Conservation (phyloP, 1,284 basidiomycete genomes). For the Cronartium quercuum region DNA sequence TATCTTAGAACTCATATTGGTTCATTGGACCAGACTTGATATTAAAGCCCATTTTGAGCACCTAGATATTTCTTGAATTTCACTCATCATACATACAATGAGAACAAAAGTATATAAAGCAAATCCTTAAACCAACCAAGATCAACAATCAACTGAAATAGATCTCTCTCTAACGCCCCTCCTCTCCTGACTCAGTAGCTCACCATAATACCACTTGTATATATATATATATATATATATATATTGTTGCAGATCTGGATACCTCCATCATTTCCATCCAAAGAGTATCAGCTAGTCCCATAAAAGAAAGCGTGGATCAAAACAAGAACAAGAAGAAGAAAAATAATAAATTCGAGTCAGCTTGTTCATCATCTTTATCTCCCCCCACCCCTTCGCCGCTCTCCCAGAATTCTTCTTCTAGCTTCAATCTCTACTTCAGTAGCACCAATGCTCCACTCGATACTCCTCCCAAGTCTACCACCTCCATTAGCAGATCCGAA, state of each 20-base stretch:
- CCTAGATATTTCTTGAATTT: too few relatives aligned
- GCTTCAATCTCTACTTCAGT: constrained; percentile 28
- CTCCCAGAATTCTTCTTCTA: constrained; percentile 6
- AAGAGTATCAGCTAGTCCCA: neutral
- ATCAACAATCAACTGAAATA: too few relatives aligned
- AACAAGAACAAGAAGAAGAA: neutral
- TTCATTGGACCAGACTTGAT: too few relatives aligned
- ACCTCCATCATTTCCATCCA: neutral
- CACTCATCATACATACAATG: too few relatives aligned
- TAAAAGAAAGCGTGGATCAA: neutral
- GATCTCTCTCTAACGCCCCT: too few relatives aligned
- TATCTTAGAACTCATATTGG: too few relatives aligned
- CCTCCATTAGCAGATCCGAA: constrained; percentile 19
- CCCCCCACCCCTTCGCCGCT: neutral
- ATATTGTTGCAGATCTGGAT: neutral
- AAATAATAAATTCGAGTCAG: neutral
- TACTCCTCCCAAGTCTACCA: constrained; percentile 15
- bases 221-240: neutral
- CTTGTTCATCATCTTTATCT: neutral
- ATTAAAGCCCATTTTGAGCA: too few relatives aligned
- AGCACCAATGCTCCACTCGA: constrained; percentile 6
- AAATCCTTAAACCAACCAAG: too few relatives aligned
- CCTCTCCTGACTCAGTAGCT: too few relatives aligned
- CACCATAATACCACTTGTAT: neutral
- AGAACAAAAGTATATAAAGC: too few relatives aligned